Evolutionary conservation across 73 alveolate species (phyloP).

Genomic region (Paramecium primaurelia): DNA sequence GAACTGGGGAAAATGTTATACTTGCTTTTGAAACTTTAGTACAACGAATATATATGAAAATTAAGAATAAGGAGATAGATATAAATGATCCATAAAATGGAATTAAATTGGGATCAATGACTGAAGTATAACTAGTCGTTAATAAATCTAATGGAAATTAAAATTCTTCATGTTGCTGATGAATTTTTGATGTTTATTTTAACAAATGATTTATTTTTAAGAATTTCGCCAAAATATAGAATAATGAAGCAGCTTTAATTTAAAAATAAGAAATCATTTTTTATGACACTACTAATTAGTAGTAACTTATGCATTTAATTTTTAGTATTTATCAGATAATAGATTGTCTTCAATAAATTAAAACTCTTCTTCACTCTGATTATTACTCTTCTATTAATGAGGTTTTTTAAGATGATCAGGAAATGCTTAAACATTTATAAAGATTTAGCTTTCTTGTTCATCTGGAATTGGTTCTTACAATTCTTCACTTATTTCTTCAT

Average conservation of each 20-base stretch:
- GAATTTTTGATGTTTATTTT: neutral
- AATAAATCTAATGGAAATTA: neutral
- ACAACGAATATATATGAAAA: neutral
- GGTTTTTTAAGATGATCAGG: neutral
- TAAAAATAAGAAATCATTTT: neutral
- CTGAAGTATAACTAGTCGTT: neutral
- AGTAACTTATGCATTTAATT: neutral
- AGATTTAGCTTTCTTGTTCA: neutral
- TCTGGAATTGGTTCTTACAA: neutral
- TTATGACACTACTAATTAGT: neutral
- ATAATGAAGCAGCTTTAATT: neutral
- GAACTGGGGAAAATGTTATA: constrained; percentile 63
- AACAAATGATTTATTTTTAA: neutral
- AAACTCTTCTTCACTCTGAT: neutral
- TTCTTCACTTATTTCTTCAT: constrained; percentile 6
- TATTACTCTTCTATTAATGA: neutral
- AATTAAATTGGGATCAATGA: neutral
- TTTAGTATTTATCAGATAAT: neutral
- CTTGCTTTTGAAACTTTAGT: constrained; percentile 14
- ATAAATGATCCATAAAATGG: neutral
- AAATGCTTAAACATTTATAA: neutral
- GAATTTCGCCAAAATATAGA: neutral
- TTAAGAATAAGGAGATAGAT: neutral
- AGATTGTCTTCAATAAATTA: neutral
- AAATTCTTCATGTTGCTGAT: neutral